Evolutionary conservation across 2,329 filamentous ascomycete species (phyloP).

Genomic region (Cucurbitaria berberidis): DNA sequence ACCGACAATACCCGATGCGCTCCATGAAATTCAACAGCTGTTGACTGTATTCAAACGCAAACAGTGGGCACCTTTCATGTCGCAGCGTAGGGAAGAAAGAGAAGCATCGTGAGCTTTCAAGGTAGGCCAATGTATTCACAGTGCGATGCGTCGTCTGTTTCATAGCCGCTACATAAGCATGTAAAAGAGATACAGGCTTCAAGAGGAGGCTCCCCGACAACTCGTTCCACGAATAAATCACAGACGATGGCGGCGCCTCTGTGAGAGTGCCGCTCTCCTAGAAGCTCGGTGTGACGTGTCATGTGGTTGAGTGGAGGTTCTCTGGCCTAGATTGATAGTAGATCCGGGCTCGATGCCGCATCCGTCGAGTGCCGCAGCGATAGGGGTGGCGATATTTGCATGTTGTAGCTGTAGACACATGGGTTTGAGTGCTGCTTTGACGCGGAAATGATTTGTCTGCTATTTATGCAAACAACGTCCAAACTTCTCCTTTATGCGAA

Average conservation of each 20-base stretch:
- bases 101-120: neutral
- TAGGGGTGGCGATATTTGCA: neutral
- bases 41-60: too few relatives aligned
- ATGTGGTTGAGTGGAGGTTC: neutral
- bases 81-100: too few relatives aligned
- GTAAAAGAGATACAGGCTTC: neutral
- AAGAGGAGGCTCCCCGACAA: neutral
- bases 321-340: too few relatives aligned
- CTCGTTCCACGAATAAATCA: neutral
- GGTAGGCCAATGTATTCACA: neutral
- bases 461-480: too few relatives aligned
- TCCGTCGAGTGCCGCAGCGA: conserved; percentile 2
- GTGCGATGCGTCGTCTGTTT: neutral
- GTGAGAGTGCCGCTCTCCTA: neutral
- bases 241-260: neutral
- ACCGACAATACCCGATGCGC: conserved; percentile 20
- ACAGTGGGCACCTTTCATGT: neutral
- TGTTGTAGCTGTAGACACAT: neutral
- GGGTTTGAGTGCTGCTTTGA: conserved; percentile 8
- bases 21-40: neutral
- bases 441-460: neutral
- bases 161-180: neutral
- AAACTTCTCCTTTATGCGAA: conserved; percentile 35
- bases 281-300: neutral
- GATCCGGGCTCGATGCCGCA: conserved; percentile 1